phyloP scores from a whole-genome alignment of 306 rosid species.

The Quercus ilex region DNA sequence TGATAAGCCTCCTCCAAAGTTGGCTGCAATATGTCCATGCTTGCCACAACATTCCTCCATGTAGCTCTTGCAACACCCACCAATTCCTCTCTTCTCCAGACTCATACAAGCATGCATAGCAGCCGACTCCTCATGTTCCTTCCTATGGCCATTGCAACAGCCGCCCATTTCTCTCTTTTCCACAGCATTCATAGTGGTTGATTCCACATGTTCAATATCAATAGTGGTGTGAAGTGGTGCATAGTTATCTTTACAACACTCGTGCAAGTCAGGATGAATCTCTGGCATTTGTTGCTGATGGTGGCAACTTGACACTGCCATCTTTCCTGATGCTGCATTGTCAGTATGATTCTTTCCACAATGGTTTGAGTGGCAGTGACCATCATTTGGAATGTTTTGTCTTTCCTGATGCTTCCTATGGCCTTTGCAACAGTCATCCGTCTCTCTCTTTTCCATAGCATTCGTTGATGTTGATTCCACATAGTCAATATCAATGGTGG shows the following conservation, averaged over 20 bases:
- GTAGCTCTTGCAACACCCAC: conserved; percentile 83
- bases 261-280: conserved; percentile 12
- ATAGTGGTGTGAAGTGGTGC: conserved; percentile 11
- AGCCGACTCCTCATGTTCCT: conserved; percentile 12
- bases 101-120: conserved; percentile 41
- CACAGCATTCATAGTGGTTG: background rate
- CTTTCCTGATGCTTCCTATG: conserved; percentile 17
- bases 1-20: conserved; percentile 50
- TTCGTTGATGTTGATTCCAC: background rate
- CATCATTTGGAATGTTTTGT: background rate
- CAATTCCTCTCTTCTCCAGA: conserved; percentile 50
- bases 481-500: conserved; percentile 18
- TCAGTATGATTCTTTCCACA: conserved; percentile 20
- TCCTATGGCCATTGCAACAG: conserved; percentile 30
- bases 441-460: conserved; percentile 9
- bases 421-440: conserved; percentile 24
- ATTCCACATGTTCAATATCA: conserved; percentile 34
- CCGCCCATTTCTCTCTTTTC: conserved; percentile 15
- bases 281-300: conserved; percentile 13
- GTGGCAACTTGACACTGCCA: conserved; percentile 11
- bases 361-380: conserved; percentile 31
- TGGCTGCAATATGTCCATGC: conserved; percentile 42
- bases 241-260: conserved; percentile 4
- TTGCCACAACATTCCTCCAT: conserved; percentile 71
- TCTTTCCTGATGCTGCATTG: conserved; percentile 1